Evolutionary conservation across 805 yeast genomes (phyloP).

Genomic region (Hanseniaspora clermontiae): DNA sequence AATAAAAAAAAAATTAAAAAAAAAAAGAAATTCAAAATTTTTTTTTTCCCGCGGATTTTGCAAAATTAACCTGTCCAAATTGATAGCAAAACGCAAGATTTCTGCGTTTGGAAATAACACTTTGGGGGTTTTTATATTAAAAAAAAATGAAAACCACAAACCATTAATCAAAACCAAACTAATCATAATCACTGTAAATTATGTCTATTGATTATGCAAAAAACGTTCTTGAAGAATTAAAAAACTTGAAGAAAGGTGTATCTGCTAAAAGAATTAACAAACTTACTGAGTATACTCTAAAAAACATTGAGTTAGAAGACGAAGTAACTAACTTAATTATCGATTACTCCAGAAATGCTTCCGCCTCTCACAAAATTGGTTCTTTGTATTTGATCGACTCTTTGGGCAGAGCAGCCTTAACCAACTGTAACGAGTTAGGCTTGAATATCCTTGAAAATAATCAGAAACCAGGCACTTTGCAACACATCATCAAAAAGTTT

Average conservation of each 20-base stretch:
- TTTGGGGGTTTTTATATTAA: too few relatives aligned
- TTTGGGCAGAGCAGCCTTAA: slow-evolving; percentile 72
- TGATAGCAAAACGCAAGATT: too few relatives aligned
- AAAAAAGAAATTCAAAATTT: background rate
- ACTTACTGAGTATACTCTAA: slow-evolving; percentile 64
- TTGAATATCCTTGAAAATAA: slow-evolving; percentile 28
- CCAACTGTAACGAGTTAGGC: slow-evolving; percentile 39
- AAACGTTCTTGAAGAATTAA: slow-evolving; percentile 32
- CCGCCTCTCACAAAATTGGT: slow-evolving; percentile 77
- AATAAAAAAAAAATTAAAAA: background rate
- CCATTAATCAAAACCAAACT: background rate
- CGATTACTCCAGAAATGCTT: slow-evolving; percentile 51
- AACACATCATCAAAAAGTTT: slow-evolving; percentile 57
- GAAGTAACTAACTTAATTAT: slow-evolving; percentile 22
- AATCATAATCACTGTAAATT: background rate
- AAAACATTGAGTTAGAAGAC: slow-evolving; percentile 39
- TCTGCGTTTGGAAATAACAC: too few relatives aligned
- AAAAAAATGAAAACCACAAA: background rate
- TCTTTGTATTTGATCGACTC: slow-evolving; percentile 86
- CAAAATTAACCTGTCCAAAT: too few relatives aligned
- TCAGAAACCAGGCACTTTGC: slow-evolving; percentile 53
- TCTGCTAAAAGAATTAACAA: slow-evolving; percentile 90
- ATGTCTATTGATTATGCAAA: slow-evolving; percentile 24
- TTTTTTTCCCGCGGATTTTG: too few relatives aligned
- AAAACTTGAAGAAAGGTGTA: slow-evolving; percentile 67